A percentile compares a stretch with the other conserved stretches of the same genome.
These are phyloP conservation scores for Saccharomyces hybrid DNA, from an alignment of 1,139 yeast genomes.

Conservation along the genomic window DNA sequence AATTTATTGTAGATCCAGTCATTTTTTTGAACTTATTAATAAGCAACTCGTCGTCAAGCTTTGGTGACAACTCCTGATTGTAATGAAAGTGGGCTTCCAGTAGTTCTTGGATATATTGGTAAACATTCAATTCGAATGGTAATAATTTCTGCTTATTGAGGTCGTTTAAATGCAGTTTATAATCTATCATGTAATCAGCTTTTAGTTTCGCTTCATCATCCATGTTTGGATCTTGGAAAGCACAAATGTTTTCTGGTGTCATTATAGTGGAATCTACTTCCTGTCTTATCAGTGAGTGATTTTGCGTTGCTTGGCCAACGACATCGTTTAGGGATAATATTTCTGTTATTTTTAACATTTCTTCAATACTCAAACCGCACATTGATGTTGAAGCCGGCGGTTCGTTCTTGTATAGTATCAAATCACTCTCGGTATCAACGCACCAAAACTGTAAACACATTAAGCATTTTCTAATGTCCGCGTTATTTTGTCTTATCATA, in stretches of 20 bases:
- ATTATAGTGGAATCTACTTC: constrained; percentile 37
- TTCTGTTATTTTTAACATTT: constrained; percentile 28
- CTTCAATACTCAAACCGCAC: neutral
- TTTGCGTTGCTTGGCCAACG: constrained; percentile 24
- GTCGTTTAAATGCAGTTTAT: constrained; percentile 21
- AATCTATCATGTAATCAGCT: constrained; percentile 26
- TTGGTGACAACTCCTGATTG: neutral
- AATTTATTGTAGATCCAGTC: constrained; percentile 9
- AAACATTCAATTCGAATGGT: constrained; percentile 37
- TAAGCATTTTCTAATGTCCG: constrained; percentile 52
- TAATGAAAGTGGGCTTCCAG: neutral
- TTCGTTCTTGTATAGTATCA: constrained; percentile 33
- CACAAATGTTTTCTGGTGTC: constrained; percentile 32
- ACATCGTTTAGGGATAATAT: constrained; percentile 38
- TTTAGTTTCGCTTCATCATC: constrained; percentile 25
- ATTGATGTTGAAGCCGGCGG: neutral
- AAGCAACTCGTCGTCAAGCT: neutral
- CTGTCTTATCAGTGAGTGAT: constrained; percentile 38
- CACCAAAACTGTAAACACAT: constrained; percentile 50
- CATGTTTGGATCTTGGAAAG: constrained; percentile 29
- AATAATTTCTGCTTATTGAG: constrained; percentile 22
- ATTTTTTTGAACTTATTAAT: constrained; percentile 7
- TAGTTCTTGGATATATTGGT: constrained; percentile 15
- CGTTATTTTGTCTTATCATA: constrained; percentile 33
- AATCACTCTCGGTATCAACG: neutral